Evolutionary conservation across 768 basidiomycete genomes (phyloP).

Genomic region (Tricholoma sp.): DNA sequence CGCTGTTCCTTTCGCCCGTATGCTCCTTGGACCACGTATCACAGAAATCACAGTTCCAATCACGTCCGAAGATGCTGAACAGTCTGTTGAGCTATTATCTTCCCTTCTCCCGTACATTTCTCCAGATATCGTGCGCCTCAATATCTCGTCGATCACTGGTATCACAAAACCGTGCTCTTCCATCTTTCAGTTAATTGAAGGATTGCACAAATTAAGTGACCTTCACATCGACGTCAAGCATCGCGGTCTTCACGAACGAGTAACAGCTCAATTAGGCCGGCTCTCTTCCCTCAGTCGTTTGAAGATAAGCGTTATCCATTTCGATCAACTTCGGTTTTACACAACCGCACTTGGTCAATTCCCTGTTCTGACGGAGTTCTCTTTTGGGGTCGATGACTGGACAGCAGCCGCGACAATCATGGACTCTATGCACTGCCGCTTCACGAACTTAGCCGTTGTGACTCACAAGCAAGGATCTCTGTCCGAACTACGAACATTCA

Average conservation of each 20-base stretch:
- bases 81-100: not conserved
- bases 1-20: not conserved
- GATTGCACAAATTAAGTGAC: not conserved
- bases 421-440: not conserved
- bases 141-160: not conserved
- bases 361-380: not conserved
- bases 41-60: not conserved
- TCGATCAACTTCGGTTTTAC: not conserved
- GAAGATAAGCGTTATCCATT: not conserved
- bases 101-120: not conserved
- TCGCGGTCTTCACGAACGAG: not conserved
- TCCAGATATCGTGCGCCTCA: not conserved
- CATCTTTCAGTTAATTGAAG: not conserved
- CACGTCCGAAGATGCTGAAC: not conserved
- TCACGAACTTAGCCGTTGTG: not conserved
- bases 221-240: not conserved
- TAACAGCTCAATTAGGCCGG: not conserved
- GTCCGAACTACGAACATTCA: not conserved
- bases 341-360: not conserved
- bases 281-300: not conserved
- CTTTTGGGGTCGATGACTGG: not conserved
- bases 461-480: not conserved
- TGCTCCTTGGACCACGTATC: not conserved
- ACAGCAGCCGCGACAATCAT: not conserved
- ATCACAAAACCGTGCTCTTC: not conserved